phyloP scores from a whole-genome alignment of 176 grass and related monocot species.

The Oryza nivara region DNA sequence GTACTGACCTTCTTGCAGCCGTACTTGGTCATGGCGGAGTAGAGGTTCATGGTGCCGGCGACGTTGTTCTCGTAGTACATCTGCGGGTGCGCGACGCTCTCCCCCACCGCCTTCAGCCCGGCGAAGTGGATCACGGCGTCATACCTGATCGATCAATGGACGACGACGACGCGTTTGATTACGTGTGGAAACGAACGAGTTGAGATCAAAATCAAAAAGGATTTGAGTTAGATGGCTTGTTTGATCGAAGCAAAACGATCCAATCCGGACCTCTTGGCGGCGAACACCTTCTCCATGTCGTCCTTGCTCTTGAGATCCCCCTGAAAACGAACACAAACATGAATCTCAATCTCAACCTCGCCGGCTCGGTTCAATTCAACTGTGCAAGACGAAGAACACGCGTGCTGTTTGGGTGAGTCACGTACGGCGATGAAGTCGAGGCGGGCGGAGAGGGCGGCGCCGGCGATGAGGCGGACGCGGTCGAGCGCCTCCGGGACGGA shows the following conservation, averaged over 20 bases:
- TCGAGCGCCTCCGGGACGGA: slow-evolving; percentile 82
- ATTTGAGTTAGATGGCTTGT: neutral
- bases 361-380: no score
- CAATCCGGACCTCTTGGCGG: slow-evolving; percentile 18
- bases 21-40: slow-evolving; percentile 66
- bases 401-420: no score
- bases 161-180: no score
- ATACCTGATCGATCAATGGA: slow-evolving; percentile 51
- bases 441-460: slow-evolving; percentile 58
- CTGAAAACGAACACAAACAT: slow-evolving; percentile 34
- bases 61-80: slow-evolving; percentile 92
- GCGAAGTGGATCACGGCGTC: slow-evolving; percentile 94
- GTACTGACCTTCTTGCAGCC: slow-evolving; percentile 72
- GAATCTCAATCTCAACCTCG: neutral
- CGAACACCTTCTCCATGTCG: slow-evolving; percentile 81
- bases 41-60: slow-evolving; percentile 87
- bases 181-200: neutral
- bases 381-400: neutral
- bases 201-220: neutral
- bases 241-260: neutral
- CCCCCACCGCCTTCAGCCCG: slow-evolving; percentile 85
- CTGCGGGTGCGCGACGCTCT: slow-evolving; percentile 81
- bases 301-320: slow-evolving; percentile 73
- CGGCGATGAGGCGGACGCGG: slow-evolving; percentile 79
- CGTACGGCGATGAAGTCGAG: slow-evolving; percentile 72